These are phyloP conservation scores for Sinapis alba DNA, from an alignment of 441 rosid species.

Conservation along the genomic window DNA sequence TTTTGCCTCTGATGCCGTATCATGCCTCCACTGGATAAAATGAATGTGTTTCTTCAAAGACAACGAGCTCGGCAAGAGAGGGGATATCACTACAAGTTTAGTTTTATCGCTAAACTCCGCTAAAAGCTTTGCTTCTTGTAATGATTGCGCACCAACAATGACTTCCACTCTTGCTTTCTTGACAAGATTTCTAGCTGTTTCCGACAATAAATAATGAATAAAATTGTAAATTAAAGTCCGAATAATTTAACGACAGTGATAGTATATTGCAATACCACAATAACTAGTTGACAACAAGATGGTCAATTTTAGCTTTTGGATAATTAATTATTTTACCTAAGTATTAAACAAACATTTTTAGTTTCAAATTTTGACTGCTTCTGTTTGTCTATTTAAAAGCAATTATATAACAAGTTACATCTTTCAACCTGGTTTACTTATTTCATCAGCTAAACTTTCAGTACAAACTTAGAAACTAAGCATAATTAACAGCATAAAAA, in stretches of 20 bases:
- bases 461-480: no score
- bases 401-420: no score
- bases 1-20: constrained; percentile 32
- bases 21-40: constrained; percentile 37
- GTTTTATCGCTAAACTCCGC: constrained; percentile 32
- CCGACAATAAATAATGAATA: not conserved
- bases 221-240: not conserved
- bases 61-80: constrained; percentile 13
- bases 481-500: no score
- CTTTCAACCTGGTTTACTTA: no score
- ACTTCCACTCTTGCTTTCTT: constrained; percentile 31
- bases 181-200: constrained; percentile 32
- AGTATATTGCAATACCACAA: not conserved
- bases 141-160: constrained; percentile 40
- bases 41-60: constrained; percentile 22
- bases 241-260: not conserved
- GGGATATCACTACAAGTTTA: constrained; percentile 39
- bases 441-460: no score
- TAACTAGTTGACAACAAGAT: not conserved
- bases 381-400: no score
- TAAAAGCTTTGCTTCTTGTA: constrained; percentile 38
- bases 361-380: no score
- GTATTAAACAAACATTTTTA: not conserved
- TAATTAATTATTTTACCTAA: no score
- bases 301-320: not conserved